phyloP scores from a whole-genome alignment of 805 yeast species.

The Clavispora carvajalis region DNA sequence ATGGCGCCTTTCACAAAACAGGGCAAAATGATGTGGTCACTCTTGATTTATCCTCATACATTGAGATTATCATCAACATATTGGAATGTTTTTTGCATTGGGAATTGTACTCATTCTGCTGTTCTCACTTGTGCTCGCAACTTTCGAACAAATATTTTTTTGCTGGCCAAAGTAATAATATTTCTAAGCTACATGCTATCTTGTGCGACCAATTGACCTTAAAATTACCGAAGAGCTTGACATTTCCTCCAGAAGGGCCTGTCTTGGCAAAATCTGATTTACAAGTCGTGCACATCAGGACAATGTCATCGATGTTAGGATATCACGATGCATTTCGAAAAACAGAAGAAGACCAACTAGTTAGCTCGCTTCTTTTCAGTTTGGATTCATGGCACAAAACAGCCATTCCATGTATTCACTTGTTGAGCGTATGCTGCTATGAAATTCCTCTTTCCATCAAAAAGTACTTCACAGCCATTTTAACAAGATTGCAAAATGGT shows the following conservation, averaged over 20 bases:
- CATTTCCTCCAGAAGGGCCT: conserved; percentile 9
- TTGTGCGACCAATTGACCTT: conserved; percentile 57
- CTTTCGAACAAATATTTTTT: conserved; percentile 55
- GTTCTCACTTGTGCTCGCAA: conserved; percentile 70
- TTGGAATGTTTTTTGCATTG: conserved; percentile 54
- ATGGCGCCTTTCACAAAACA: too few species aligned
- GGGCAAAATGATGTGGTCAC: conserved; percentile 4
- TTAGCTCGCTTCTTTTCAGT: conserved; percentile 55
- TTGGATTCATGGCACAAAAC: conserved; percentile 74
- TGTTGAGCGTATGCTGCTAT: conserved; percentile 71
- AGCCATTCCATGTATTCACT: conserved; percentile 72
- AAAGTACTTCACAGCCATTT: conserved; percentile 59
- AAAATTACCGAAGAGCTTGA: conserved; percentile 33
- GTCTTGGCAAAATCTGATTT: conserved; percentile 50
- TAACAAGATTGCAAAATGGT: conserved; percentile 70
- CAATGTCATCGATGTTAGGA: conserved; percentile 57
- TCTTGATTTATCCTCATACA: conserved; percentile 49
- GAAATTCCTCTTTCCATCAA: conserved; percentile 73
- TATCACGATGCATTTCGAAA: conserved; percentile 51
- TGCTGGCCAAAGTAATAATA: conserved; percentile 32
- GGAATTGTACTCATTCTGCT: conserved; percentile 63
- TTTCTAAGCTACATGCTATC: conserved; percentile 37
- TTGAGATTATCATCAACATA: conserved; percentile 43
- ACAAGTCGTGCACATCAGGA: conserved; percentile 59
- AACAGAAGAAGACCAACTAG: conserved; percentile 57